Evolutionary conservation across 1,284 basidiomycete genomes (phyloP).

Genomic region (Ganoderma leucocontextum): DNA sequence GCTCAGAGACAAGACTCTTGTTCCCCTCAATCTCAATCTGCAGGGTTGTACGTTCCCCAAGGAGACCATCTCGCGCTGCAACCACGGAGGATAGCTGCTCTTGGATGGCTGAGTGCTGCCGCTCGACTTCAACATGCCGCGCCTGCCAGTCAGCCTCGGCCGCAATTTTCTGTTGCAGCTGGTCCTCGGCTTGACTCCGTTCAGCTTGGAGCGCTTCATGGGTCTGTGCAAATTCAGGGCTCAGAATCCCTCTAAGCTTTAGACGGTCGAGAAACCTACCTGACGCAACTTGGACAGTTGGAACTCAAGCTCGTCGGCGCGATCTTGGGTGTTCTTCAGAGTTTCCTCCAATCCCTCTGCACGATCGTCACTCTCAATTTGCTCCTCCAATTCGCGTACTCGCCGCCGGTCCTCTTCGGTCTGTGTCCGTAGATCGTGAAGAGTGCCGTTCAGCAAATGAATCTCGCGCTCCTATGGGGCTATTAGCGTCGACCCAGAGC

Average conservation of each 20-base stretch:
- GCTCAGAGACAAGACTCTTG: slow-evolving; percentile 54
- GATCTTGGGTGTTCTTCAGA: slow-evolving; percentile 79
- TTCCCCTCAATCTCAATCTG: slow-evolving; percentile 55
- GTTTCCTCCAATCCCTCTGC: slow-evolving; percentile 75
- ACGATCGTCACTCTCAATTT: slow-evolving; percentile 82
- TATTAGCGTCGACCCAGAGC: background rate
- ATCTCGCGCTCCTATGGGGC: slow-evolving; percentile 74
- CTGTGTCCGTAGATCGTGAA: slow-evolving; percentile 62
- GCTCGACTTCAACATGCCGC: slow-evolving; percentile 56
- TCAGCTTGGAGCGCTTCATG: slow-evolving; percentile 66
- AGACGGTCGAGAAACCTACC: slow-evolving; percentile 47
- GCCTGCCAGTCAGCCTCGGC: slow-evolving; percentile 54
- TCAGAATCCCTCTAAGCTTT: slow-evolving; percentile 15
- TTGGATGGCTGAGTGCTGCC: slow-evolving; percentile 49
- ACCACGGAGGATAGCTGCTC: slow-evolving; percentile 53
- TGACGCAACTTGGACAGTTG: slow-evolving; percentile 80
- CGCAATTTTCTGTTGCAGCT: slow-evolving; percentile 51
- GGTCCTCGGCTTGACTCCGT: slow-evolving; percentile 59
- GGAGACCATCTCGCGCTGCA: slow-evolving; percentile 55
- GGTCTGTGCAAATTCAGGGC: slow-evolving; percentile 47
- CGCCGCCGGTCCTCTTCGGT: slow-evolving; percentile 62
- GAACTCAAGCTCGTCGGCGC: slow-evolving; percentile 82
- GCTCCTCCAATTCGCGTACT: slow-evolving; percentile 77
- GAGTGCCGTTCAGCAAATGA: slow-evolving; percentile 61
- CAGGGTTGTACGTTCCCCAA: slow-evolving; percentile 56